These are phyloP conservation scores for Moringa oleifera DNA, from an alignment of 345 rosid species.

Conservation along the genomic window DNA sequence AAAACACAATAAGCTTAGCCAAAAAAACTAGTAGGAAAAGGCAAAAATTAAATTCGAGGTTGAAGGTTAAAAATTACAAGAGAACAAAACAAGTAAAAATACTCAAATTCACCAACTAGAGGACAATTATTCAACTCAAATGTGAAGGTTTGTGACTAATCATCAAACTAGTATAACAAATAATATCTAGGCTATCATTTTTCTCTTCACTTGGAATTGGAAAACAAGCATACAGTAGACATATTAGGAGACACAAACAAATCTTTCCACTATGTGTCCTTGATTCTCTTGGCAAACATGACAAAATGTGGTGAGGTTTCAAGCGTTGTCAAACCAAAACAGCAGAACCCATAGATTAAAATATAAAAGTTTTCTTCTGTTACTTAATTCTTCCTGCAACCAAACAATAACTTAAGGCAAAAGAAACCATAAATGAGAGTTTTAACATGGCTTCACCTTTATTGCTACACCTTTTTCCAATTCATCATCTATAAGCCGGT, in stretches of 20 bases:
- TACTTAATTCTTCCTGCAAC: slow-evolving; percentile 1
- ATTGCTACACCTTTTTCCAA: slow-evolving; percentile 24
- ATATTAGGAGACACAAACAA: no score
- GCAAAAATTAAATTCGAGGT: background rate
- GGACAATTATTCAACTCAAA: no score
- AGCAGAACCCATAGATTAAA: background rate
- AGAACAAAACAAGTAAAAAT: no score
- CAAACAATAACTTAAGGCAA: background rate
- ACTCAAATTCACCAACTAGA: no score
- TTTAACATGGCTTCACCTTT: slow-evolving; percentile 32
- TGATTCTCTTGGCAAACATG: no score
- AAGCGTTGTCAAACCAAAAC: slow-evolving; percentile 7
- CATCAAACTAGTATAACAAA: no score
- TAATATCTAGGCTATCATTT: no score
- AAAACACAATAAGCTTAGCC: background rate
- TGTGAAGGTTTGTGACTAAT: no score
- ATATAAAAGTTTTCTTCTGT: slow-evolving; percentile 3
- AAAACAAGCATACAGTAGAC: no score
- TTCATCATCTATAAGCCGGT: slow-evolving; percentile 51
- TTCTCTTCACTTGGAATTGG: no score
- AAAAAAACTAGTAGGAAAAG: background rate
- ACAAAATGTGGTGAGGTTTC: background rate
- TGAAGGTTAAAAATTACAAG: background rate
- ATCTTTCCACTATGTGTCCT: no score
- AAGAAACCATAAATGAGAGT: slow-evolving; percentile 2